Evolutionary conservation across 1,139 yeast genomes (phyloP), one percentile per base, ranked within the genome.

Genomic region (Scheffersomyces parashehatae): DNA sequence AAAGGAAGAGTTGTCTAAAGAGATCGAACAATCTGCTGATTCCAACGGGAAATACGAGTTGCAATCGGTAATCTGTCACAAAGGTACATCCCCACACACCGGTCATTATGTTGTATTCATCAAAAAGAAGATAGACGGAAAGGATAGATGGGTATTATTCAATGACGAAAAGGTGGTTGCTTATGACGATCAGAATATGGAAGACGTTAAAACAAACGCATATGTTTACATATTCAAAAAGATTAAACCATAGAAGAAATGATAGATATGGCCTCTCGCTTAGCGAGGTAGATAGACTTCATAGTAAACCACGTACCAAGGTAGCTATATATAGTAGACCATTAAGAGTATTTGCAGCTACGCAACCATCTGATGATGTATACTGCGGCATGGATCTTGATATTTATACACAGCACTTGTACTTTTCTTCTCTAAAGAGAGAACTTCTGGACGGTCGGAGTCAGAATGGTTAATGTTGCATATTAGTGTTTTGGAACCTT

Each of bases 81-180:
- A 93, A 62, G 99, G 99, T 9, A 76, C 85, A 1, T 88, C 97
- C 14, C 88, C 93, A 1, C 97, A 93, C 50, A 89, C 97, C 0
- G 99, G 99, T 0, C 99, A 93, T 63, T 93, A 93, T 61, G 98
- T 95, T 34, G 91, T 86, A 0, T 93, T 87, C 56, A 73, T 90
- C 37, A 79, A 79, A 51, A 53, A 59, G 29, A 44, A 60, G 0
- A 64, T 73, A 1, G 73, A 73, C 4, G 72, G 68, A 1, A 64
- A 65, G 37, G 66, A 56, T n/a, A 69, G 72, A 45, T 91, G 98
- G 97, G 85, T 87, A 0, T 70, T 93, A 46, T 93, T 83, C 68
- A 93, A 93, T 56, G 99, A 93, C 61, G 99, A 93, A 58, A 91
- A 90, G 63, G 96, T 93, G 10, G 95, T 88, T 7, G 67, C 76